These are phyloP conservation scores for Microbotryum scabiosae DNA, from an alignment of 1,284 basidiomycete species.

Conservation along the genomic window DNA sequence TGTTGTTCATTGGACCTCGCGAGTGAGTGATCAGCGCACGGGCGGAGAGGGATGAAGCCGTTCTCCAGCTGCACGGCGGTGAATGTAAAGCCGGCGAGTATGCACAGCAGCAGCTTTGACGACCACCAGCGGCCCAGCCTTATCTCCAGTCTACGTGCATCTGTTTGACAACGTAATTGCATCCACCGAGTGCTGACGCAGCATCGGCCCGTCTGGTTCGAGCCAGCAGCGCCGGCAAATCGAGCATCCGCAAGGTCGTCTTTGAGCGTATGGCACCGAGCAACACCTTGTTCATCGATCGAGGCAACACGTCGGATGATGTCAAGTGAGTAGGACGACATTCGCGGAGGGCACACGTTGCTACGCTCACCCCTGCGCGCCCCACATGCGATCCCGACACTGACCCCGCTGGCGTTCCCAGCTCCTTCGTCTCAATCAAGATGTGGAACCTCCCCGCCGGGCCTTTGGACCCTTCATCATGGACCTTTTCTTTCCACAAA, in stretches of 20 bases:
- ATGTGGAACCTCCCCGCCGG: conserved; percentile 88
- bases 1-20: not conserved
- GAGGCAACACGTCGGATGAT: conserved; percentile 65
- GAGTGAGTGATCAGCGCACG: not conserved
- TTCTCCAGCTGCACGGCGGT: too few species aligned
- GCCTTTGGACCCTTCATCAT: conserved; percentile 66
- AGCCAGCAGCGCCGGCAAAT: conserved; percentile 70
- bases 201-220: not conserved
- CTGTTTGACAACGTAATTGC: not conserved
- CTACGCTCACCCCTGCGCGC: conserved; percentile 1
- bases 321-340: conserved; percentile 60
- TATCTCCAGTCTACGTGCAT: not conserved
- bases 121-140: not conserved
- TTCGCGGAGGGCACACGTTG: conserved; percentile 18
- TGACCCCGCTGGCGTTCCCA: conserved; percentile 37
- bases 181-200: not conserved
- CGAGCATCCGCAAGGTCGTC: conserved; percentile 81
- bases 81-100: too few species aligned
- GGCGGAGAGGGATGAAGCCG: not conserved
- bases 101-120: too few species aligned
- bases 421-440: conserved; percentile 83
- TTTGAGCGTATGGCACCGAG: conserved; percentile 77
- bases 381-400: not conserved
- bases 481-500: conserved; percentile 40
- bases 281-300: conserved; percentile 85